Evolutionary conservation across 2,329 filamentous ascomycete genomes (phyloP).

Genomic region (Macrophomina tecta): DNA sequence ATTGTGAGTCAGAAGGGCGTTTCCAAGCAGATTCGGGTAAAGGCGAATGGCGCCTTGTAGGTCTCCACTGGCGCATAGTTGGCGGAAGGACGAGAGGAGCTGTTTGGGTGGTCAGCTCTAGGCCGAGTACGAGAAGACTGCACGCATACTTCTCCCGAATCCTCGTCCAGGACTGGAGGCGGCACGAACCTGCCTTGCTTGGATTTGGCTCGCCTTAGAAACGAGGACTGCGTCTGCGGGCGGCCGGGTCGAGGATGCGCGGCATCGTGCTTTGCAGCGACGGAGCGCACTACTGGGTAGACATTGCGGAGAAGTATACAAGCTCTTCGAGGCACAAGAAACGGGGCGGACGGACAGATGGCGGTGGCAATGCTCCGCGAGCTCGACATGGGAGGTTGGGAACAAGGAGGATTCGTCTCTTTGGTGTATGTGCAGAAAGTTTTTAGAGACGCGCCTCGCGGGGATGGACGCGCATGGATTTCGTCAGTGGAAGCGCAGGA

Average conservation of each 20-base stretch:
- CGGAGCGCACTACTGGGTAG: not conserved
- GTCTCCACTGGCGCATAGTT: not conserved
- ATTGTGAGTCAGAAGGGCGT: constrained; percentile 1
- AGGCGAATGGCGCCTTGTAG: constrained; percentile 1
- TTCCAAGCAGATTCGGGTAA: constrained; percentile 4
- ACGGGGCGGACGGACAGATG: constrained; percentile 43
- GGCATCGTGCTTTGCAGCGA: constrained; percentile 17
- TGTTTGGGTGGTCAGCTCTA: not conserved
- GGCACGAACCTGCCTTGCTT: not conserved
- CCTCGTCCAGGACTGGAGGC: not conserved
- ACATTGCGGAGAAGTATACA: not conserved
- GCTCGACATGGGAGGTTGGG: constrained; percentile 1
- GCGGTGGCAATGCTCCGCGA: constrained; percentile 35
- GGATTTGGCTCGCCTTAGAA: not conserved
- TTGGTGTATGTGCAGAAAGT: not conserved
- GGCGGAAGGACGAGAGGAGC: constrained; percentile 11
- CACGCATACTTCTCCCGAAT: constrained; percentile 1
- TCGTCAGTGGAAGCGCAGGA: not conserved
- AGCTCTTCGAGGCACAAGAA: constrained; percentile 38
- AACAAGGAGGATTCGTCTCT: not conserved
- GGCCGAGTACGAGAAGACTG: not conserved
- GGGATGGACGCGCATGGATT: constrained; percentile 1
- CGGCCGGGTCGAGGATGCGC: constrained; percentile 9
- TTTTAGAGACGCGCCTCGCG: constrained; percentile 12
- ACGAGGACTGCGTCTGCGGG: constrained; percentile 12